Evolutionary conservation across 176 grass and related monocot species (phyloP), one percentile per base, ranked within the genome.

Genomic region (Avena atlantica): DNA sequence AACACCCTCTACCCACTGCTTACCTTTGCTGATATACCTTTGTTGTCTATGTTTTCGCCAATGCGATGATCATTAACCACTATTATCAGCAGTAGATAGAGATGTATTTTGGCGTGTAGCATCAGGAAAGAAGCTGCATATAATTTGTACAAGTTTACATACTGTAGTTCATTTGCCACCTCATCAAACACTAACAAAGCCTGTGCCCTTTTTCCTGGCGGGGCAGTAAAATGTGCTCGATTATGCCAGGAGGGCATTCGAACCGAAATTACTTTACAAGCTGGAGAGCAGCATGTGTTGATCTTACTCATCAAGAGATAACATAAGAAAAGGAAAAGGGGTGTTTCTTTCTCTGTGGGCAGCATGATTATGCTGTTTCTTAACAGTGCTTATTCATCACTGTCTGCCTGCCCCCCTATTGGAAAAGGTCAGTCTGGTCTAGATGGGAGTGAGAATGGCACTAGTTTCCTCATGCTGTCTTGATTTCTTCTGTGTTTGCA

Each of bases 291-390:
- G 60, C 68, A 83, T 84, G 76, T 57, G 76, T 57, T 88, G 44
- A 36, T 66, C 52, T 63, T 71, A 64, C 55, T 23, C 45, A 79
- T 20, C 19, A 56, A 64, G 84, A 57, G 55, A 29, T 66, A 66
- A 77, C 64, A 85, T 19, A 67, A 24, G n/a, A 55, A 80, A 83
- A 61, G 42, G 31, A 53, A 19, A 53, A 76, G 19, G 1, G 15
- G 9, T 21, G 59, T 76, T 40, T 15, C 66, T 51, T 76, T 31
- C n/a, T 76, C 23, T 69, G 76, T 53, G 76, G 12, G 29, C 77
- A 88, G 24, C 63, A 88, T 91, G 86, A 91, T 81, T 78, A 67
- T 91, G 90, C 40, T 71, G 70, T 77, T 42, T 68, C 62, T 90
- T 78, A 48, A 61, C 53, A 34, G 31, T 27, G 83, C 10, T 74